These are phyloP conservation scores for Trypanosoma avium DNA, from an alignment of 208 protist species.

Conservation along the genomic window DNA sequence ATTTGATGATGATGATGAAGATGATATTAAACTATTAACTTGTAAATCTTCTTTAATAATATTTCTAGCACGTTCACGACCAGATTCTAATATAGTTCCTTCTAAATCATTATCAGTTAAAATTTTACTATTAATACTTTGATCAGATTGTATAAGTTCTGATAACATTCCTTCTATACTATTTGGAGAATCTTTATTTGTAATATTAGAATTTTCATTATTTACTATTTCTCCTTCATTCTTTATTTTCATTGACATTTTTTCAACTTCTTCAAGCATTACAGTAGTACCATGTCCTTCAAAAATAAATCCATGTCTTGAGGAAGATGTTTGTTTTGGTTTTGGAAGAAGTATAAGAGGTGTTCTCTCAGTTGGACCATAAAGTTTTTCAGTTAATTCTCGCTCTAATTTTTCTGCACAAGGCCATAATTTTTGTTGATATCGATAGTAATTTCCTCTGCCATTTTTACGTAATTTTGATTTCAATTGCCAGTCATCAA, in stretches of 20 bases:
- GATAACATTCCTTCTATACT: slow-evolving; percentile 8
- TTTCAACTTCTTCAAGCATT: slow-evolving; percentile 39
- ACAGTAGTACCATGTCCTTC: slow-evolving; percentile 46
- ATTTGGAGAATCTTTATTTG: not conserved
- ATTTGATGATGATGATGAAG: not conserved
- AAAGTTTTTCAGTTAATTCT: slow-evolving; percentile 52
- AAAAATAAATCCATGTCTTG: slow-evolving; percentile 29
- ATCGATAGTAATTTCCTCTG: slow-evolving; percentile 81
- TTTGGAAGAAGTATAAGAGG: slow-evolving; percentile 53
- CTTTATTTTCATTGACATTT: not conserved
- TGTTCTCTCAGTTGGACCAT: slow-evolving; percentile 67
- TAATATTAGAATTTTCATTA: not conserved
- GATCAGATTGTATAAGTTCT: slow-evolving; percentile 19
- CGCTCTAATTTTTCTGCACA: slow-evolving; percentile 63
- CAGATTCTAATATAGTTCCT: slow-evolving; percentile 60
- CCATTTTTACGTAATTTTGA: slow-evolving; percentile 49
- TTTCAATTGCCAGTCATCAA: slow-evolving; percentile 41
- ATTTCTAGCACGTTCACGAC: slow-evolving; percentile 34
- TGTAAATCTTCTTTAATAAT: slow-evolving; percentile 46
- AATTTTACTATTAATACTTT: slow-evolving; percentile 55
- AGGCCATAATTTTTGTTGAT: slow-evolving; percentile 79
- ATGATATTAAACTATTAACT: slow-evolving; percentile 29
- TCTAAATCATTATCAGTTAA: slow-evolving; percentile 45
- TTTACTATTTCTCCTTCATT: slow-evolving; percentile 2
- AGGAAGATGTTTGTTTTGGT: slow-evolving; percentile 14